These are phyloP conservation scores for Pseudozyma tsukubaensis DNA, from an alignment of 1,284 basidiomycete genomes.

Conservation along the genomic window DNA sequence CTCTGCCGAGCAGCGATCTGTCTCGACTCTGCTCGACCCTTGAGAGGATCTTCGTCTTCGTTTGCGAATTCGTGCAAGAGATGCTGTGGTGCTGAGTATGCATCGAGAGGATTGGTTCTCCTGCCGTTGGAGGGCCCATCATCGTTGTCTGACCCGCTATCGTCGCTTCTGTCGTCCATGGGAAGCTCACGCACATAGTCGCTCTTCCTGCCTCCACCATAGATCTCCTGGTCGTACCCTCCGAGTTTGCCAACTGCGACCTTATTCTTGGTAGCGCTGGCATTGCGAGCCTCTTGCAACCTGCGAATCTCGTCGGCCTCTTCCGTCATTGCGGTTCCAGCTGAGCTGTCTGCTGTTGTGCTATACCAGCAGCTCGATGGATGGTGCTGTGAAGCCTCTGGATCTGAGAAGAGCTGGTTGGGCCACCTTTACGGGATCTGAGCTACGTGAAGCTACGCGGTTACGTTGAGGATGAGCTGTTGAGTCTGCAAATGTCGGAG, in stretches of 20 bases:
- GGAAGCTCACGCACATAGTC: constrained; percentile 61
- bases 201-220: constrained; percentile 44
- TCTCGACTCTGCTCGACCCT: constrained; percentile 87
- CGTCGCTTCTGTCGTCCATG: constrained; percentile 25
- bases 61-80: constrained; percentile 93
- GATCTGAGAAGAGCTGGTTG: too few species aligned
- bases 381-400: too few species aligned
- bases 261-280: constrained; percentile 37
- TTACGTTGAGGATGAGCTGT: too few species aligned
- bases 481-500: too few species aligned
- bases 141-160: constrained; percentile 49
- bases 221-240: constrained; percentile 56
- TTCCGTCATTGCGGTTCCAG: constrained; percentile 33
- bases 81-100: constrained; percentile 86
- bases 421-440: too few species aligned
- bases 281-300: constrained; percentile 51
- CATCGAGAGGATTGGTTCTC: constrained; percentile 63
- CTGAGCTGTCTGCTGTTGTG: background rate
- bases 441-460: too few species aligned
- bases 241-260: constrained; percentile 47
- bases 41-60: constrained; percentile 90
- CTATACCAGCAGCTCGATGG: too few species aligned
- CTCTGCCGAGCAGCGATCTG: constrained; percentile 94
- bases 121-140: constrained; percentile 18
- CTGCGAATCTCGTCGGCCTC: constrained; percentile 53